Evolutionary conservation across 306 rosid genomes (phyloP), one percentile per base, ranked within the genome.

Genomic region (Sphenostylis stenocarpa): DNA sequence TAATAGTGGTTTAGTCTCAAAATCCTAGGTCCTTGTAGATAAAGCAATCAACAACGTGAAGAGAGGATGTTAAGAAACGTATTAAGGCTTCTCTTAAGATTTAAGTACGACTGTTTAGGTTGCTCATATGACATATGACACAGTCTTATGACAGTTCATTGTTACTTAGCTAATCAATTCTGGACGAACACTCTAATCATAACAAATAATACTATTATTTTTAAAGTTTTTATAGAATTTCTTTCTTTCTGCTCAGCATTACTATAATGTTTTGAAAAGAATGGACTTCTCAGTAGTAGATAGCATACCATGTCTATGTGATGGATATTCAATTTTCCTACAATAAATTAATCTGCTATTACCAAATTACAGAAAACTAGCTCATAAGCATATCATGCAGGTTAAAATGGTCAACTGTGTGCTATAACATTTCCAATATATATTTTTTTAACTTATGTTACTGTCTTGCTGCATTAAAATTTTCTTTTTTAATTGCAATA

Each of bases 301-400:
- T 67, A 61, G 47, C 56, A 53, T 67, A 61, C 39, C 53, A 76
- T 64, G 49, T 71, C 26, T n/a, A 33, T 49, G 23, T 43, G 29
- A 47, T 66, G 51, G 53, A 43, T 24, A 76, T 65, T 12, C 47
- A 28, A 58, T 60, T 72, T 48, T 75, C 20, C 77, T 12, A 24
- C 13, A 61, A 64, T 23, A 53, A 41, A 53, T 52, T 52, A 67
- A 23, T 26, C 41, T 21, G 33, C 60, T 69, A 45, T 70, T 10
- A 20, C 38, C 16, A 38, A 49, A 48, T 67, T 24, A 55, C 48
- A 19, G 19, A 17, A 52, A 71, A 65, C 70, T 21, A 34, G 76
- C 67, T 28, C 58, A 43, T 47, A 45, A n/a, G 48, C 60, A 34
- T 79, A 64, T 65, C 43, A 81, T 74, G 75, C 81, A 78, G 75